Base-by-base conservation (phyloP, 1,284 basidiomycete genomes). In the Jaminaea rosea region DNA sequence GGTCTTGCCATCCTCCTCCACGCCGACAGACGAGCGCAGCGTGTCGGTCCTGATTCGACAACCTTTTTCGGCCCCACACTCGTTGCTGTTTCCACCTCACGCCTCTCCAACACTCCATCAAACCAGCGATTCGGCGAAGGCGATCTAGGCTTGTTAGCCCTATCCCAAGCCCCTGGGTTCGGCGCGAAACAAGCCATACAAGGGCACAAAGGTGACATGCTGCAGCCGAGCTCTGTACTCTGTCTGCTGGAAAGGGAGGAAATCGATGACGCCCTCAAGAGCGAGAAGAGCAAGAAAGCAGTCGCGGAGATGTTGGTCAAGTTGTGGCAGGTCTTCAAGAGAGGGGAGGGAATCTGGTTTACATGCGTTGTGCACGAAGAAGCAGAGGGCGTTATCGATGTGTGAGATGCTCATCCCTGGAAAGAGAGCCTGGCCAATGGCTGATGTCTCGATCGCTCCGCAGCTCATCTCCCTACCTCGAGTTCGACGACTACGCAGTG, bases 401-500 rank as follows among this genome's bases (percentile, higher is more conserved):
- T 47, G 44, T 46, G 36, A 51, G 50, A 49, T n/a, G 19, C n/a
- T 36, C 32, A 15, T 36, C n/a, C 32, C n/a, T 36, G 15, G 32
- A n/a, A n/a, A n/a, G n/a, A n/a, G n/a, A n/a, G n/a, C n/a, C n/a
- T n/a, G n/a, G n/a, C n/a, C n/a, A n/a, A n/a, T 36, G 32, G n/a
- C 32, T 15, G 15, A 36, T 15, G n/a, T 36, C 15, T n/a, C n/a
- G 32, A 36, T 36, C 15, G 15, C n/a, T 36, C 32, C 32, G 15
- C n/a, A 41, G 31, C 5, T n/a, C 56, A 26, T 23, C 46, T 8
- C 59, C 61, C 0, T 62, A 57, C 46, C 31, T 65, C 11, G 61
- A 65, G 26, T 63, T 65, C 27, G 63, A 65, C 41, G 59, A 59
- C 47, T 65, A 63, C 37, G 56, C 56, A 10, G 53, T 63, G 2